Percentiles rank a stretch among this genome's conserved stretches.
These are phyloP conservation scores for Croton setiger DNA, from an alignment of 441 rosid genomes.

Conservation along the genomic window DNA sequence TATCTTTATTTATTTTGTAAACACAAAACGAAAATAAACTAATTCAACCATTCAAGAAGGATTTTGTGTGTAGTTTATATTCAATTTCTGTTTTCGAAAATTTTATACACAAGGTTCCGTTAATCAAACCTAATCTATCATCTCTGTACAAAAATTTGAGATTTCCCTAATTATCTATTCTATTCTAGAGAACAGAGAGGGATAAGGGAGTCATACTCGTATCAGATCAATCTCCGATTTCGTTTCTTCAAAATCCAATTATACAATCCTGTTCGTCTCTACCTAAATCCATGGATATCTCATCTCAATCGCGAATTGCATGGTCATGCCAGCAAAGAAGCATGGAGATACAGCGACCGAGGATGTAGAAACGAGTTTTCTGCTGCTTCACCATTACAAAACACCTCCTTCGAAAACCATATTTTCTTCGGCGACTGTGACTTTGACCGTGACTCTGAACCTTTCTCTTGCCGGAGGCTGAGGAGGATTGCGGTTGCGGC, in stretches of 20 bases:
- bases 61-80: background rate
- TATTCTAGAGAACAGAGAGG: no score
- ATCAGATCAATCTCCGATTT: background rate
- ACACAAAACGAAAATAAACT: background rate
- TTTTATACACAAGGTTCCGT: background rate
- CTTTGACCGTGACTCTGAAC: background rate
- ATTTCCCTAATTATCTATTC: background rate
- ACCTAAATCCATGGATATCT: background rate
- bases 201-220: background rate
- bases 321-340: slow-evolving; percentile 66
- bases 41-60: background rate
- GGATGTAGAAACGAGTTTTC: slow-evolving; percentile 59
- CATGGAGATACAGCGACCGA: slow-evolving; percentile 66
- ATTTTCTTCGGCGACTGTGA: slow-evolving; percentile 19
- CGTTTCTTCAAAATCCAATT: background rate
- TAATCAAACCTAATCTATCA: background rate
- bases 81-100: background rate
- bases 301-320: slow-evolving; percentile 34
- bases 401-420: slow-evolving; percentile 38
- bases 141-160: background rate
- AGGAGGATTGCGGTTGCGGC: background rate
- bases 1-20: background rate
- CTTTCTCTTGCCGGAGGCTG: background rate
- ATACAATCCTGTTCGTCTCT: background rate
- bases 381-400: slow-evolving; percentile 53